Evolutionary conservation across 1,139 yeast genomes (phyloP).

Genomic region (Zhuliangozyma blackwelliae): DNA sequence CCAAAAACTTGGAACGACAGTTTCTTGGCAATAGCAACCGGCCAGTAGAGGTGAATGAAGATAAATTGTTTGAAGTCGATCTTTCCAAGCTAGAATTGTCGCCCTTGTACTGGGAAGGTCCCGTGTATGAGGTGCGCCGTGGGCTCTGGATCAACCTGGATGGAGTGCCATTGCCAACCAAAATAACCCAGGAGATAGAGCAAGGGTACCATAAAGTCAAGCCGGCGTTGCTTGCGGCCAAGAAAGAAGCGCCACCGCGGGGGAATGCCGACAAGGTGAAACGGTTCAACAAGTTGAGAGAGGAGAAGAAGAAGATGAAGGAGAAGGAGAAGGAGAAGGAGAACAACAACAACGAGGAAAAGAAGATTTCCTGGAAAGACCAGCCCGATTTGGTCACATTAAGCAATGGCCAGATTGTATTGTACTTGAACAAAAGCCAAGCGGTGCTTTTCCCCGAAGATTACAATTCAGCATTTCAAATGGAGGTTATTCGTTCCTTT

Average conservation of each 20-base stretch:
- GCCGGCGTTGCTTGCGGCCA: conserved; percentile 23
- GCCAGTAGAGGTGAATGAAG: conserved; percentile 69
- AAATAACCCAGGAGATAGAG: conserved; percentile 59
- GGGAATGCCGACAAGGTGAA: conserved; percentile 15
- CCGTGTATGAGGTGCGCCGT: conserved; percentile 74
- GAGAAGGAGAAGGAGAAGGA: background rate
- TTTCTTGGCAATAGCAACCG: background rate
- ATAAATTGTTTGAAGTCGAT: conserved; percentile 71
- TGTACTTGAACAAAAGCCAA: conserved; percentile 27
- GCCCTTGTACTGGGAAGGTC: conserved; percentile 91
- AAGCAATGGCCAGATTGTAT: conserved; percentile 26
- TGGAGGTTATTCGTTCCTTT: conserved; percentile 36
- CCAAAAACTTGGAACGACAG: conserved; percentile 49
- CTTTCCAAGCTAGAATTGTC: conserved; percentile 46
- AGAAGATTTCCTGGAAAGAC: conserved; percentile 13
- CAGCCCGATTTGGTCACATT: conserved; percentile 30
- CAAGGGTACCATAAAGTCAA: conserved; percentile 37
- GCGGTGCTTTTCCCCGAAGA: conserved; percentile 39
- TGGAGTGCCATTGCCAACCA: conserved; percentile 54
- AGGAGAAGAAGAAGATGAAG: conserved; percentile 3
- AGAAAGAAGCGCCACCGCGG: conserved; percentile 9
- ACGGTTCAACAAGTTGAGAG: conserved; percentile 18
- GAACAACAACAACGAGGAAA: conserved; percentile 1
- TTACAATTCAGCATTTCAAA: conserved; percentile 30
- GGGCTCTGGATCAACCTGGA: conserved; percentile 77